Conservation (phyloP, 257 asterid genomes). For the Misopates orontium region DNA sequence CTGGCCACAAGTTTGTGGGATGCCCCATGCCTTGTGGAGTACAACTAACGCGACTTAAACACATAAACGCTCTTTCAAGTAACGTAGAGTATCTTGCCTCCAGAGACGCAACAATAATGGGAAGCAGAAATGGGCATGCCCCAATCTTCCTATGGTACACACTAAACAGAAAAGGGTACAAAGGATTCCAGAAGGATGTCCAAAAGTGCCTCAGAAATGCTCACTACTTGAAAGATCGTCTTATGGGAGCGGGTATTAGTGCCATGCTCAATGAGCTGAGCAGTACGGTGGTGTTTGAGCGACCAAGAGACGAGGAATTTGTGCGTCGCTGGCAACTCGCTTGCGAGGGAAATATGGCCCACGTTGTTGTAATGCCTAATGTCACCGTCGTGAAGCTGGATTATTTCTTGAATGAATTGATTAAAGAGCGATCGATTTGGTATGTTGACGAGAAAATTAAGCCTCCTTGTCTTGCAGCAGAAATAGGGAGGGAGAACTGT, state of each 20-base stretch:
- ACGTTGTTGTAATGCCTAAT: conserved; percentile 85
- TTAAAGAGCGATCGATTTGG: conserved; percentile 66
- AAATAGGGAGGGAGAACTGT: conserved; percentile 66
- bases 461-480: conserved; percentile 85
- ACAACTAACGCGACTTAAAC: conserved; percentile 71
- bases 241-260: conserved; percentile 67
- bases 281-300: conserved; percentile 93
- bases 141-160: conserved; percentile 98
- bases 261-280: conserved; percentile 96
- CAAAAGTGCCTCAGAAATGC: conserved; percentile 93
- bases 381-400: conserved; percentile 80
- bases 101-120: conserved; percentile 98
- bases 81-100: conserved; percentile 96
- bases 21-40: conserved; percentile 99
- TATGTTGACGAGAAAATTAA: conserved; percentile 48
- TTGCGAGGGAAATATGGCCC: conserved; percentile 90
- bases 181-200: conserved; percentile 94
- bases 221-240: conserved; percentile 83
- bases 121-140: conserved; percentile 96
- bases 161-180: conserved; percentile 83
- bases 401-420: conserved; percentile 57
- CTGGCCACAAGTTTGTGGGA: conserved; percentile 97
- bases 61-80: conserved; percentile 75
- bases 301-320: conserved; percentile 82
- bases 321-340: conserved; percentile 97